Evolutionary conservation across 108 stramenopile genomes (phyloP).

Genomic region (Pinguiococcus pyrenoidosus): DNA sequence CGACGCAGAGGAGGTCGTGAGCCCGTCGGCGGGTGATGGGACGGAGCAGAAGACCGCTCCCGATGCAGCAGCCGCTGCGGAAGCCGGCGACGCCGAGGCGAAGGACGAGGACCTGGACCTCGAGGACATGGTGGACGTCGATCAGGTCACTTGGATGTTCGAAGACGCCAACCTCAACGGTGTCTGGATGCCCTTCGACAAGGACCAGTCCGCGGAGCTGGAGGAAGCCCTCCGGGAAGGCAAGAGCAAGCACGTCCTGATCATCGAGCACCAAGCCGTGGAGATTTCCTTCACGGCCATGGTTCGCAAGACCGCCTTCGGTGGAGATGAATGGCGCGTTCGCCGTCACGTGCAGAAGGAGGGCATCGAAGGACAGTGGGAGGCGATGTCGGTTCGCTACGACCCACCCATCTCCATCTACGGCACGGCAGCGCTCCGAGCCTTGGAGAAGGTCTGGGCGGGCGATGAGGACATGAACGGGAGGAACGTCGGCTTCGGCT

Average conservation of each 20-base stretch:
- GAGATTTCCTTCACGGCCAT: neutral
- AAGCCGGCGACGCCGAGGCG: neutral
- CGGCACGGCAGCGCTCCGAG: neutral
- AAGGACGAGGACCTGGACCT: neutral
- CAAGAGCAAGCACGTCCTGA: too few relatives aligned
- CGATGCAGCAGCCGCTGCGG: neutral
- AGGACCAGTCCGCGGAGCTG: neutral
- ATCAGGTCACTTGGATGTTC: neutral
- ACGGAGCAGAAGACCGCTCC: too few relatives aligned
- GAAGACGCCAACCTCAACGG: conserved; percentile 5
- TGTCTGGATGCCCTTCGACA: neutral
- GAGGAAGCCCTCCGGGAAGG: neutral
- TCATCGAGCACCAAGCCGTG: neutral
- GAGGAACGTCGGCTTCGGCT: conserved; percentile 8
- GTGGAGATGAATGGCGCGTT: conserved; percentile 9
- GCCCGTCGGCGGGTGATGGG: too few relatives aligned
- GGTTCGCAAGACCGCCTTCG: conserved; percentile 5
- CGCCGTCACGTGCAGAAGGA: conserved; percentile 8
- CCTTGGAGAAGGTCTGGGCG: conserved; percentile 11
- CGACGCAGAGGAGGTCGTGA: too few relatives aligned
- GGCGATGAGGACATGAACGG: conserved; percentile 10
- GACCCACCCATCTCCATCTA: conserved; percentile 2
- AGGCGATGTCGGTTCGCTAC: conserved; percentile 6
- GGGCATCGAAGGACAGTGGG: conserved; percentile 8
- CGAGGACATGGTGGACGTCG: neutral